A percentile compares a stretch with the other conserved stretches of the same genome.
These are phyloP conservation scores for Cladobotryum mycophilum DNA, from an alignment of 2,329 filamentous ascomycete species.

Conservation along the genomic window DNA sequence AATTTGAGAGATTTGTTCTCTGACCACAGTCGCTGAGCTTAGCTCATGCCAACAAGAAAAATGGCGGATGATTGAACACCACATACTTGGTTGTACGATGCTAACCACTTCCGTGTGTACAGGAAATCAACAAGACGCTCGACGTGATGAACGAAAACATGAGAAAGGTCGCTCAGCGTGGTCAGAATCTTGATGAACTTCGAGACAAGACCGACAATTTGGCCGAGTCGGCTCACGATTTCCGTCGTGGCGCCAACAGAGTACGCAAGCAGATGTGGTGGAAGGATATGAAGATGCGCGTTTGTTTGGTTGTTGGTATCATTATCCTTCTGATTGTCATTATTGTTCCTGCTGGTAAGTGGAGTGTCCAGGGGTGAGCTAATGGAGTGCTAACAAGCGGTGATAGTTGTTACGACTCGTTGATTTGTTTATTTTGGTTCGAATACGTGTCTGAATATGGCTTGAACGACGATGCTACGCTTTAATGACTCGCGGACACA, in stretches of 20 bases:
- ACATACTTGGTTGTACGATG: no score
- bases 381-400: neutral
- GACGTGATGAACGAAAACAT: constrained; percentile 97
- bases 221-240: constrained; percentile 85
- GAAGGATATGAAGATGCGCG: constrained; percentile 99
- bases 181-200: constrained; percentile 77
- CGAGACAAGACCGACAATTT: constrained; percentile 95
- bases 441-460: neutral
- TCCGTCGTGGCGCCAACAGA: constrained; percentile 91
- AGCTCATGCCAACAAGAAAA: no score
- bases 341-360: constrained; percentile 80
- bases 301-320: constrained; percentile 87
- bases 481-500: neutral
- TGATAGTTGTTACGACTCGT: constrained; percentile 30
- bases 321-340: constrained; percentile 89
- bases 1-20: no score
- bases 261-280: constrained; percentile 99
- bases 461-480: constrained; percentile 3
- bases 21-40: no score
- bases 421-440: constrained; percentile 22
- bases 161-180: constrained; percentile 91
- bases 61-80: no score
- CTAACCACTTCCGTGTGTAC: neutral
- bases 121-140: constrained; percentile 98
- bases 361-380: neutral